Evolutionary conservation across 768 basidiomycete genomes (phyloP), one percentile per base, ranked within the genome.

Genomic region (Rhodotorula kratochvilovae): DNA sequence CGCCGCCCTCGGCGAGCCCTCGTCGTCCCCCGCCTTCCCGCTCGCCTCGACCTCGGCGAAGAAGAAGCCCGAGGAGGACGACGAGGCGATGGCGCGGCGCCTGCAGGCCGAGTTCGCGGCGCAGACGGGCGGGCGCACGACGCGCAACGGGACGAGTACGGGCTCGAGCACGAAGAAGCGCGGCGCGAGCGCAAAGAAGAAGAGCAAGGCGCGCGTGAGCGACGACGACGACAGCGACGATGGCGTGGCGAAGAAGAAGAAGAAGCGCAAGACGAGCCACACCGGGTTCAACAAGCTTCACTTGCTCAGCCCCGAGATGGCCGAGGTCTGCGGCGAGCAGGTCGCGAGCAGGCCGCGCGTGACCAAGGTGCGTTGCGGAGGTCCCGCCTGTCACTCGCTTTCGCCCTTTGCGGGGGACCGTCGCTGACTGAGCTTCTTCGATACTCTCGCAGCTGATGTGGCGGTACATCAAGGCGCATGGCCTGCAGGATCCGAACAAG

Each of bases 391-490:
- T 31, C 23, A 43, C 51, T 33, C 31, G 21, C 23, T 39, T 6
- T 50, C n/a, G 8, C 31, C 33, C 23, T 21, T 42, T n/a, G n/a
- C n/a, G n/a, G 12, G 33, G 21, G 2, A 19, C 16, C 53, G 35
- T 3, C 36, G 33, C 31, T 35, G 54, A 35, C 33, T 19, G 13
- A 15, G 27, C 11, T 3, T 17, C 6, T 25, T 15, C 5, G 25
- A 4, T 58, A 2, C 57, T 3, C 23, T 2, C 27, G 16, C 45
- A 61, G 60, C 13, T 16, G 33, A 19, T 39, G 6, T 56, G 35
- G 55, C 60, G 59, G 48, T 70, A 70, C 54, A 66, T 66, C 69
- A 70, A 70, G 43, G 56, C 56, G 50, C 46, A 70, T 54, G 58
- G 25, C 27, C 39, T 71, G 36, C 70, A 71, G 29, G 56, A 66